These are phyloP conservation scores for Colletotrichum godetiae DNA, from an alignment of 2,329 filamentous ascomycete species.

Conservation along the genomic window DNA sequence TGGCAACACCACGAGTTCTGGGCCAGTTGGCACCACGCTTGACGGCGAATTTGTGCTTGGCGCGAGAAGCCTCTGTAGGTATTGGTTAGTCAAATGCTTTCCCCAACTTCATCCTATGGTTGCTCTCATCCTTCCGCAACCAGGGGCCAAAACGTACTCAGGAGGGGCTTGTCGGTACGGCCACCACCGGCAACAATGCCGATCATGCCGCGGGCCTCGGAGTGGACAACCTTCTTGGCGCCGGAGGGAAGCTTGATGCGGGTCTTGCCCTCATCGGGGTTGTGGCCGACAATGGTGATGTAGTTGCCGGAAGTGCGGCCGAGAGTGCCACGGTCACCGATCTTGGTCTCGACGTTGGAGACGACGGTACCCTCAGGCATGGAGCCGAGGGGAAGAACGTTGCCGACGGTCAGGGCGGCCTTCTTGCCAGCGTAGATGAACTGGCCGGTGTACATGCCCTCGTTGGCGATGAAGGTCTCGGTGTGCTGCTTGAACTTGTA, in stretches of 20 bases:
- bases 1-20: slow-evolving; percentile 99
- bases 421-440: slow-evolving; percentile 99
- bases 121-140: background rate
- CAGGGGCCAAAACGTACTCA: slow-evolving; percentile 71
- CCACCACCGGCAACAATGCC: slow-evolving; percentile 99
- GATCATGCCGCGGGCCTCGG: slow-evolving; percentile 95
- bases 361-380: slow-evolving; percentile 99
- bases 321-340: slow-evolving; percentile 94
- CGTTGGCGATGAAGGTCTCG: slow-evolving; percentile 99
- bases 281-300: slow-evolving; percentile 97
- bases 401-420: slow-evolving; percentile 95
- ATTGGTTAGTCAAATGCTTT: slow-evolving; percentile 51
- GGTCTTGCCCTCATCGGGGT: slow-evolving; percentile 99
- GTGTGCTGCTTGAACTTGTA: slow-evolving; percentile 98
- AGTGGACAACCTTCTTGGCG: slow-evolving; percentile 98
- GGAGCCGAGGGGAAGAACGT: slow-evolving; percentile 92
- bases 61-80: slow-evolving; percentile 90
- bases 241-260: slow-evolving; percentile 99
- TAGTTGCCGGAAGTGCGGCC: slow-evolving; percentile 99
- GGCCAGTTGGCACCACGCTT: slow-evolving; percentile 96
- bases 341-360: slow-evolving; percentile 99
- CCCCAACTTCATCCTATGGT: background rate
- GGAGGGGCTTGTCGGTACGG: slow-evolving; percentile 98
- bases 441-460: slow-evolving; percentile 99
- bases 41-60: slow-evolving; percentile 99